These are phyloP conservation scores for Penicillium verrucosum DNA, from an alignment of 2,329 filamentous ascomycete genomes.

Conservation along the genomic window DNA sequence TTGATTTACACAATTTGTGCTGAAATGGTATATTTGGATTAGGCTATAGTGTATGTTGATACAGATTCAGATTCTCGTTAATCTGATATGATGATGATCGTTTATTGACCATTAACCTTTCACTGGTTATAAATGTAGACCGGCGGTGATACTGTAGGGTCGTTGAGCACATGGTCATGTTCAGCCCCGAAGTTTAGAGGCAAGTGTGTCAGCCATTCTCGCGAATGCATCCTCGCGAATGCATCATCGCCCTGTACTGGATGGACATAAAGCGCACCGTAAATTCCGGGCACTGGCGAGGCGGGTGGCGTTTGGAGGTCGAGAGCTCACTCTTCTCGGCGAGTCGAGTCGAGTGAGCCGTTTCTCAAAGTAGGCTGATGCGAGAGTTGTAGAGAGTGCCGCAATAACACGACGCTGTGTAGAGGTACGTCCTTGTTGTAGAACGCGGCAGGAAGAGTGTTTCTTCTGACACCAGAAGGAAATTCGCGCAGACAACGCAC, in stretches of 20 bases:
- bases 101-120: background rate
- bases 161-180: background rate
- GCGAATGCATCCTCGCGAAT: background rate
- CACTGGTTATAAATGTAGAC: background rate
- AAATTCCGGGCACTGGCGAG: background rate
- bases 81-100: background rate
- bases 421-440: background rate
- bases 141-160: background rate
- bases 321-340: background rate
- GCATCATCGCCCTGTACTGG: background rate
- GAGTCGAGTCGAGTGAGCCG: background rate
- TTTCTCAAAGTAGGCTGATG: background rate
- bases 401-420: background rate
- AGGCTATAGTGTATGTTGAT: slow-evolving; percentile 4
- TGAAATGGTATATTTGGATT: slow-evolving; percentile 4
- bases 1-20: background rate
- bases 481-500: background rate
- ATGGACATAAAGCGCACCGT: background rate
- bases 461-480: background rate
- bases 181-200: background rate
- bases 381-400: background rate
- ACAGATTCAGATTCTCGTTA: background rate
- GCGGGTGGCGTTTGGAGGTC: background rate
- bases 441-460: background rate
- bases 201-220: background rate